These are phyloP conservation scores for Castanospermum australe DNA, from an alignment of 306 rosid genomes.

Conservation along the genomic window DNA sequence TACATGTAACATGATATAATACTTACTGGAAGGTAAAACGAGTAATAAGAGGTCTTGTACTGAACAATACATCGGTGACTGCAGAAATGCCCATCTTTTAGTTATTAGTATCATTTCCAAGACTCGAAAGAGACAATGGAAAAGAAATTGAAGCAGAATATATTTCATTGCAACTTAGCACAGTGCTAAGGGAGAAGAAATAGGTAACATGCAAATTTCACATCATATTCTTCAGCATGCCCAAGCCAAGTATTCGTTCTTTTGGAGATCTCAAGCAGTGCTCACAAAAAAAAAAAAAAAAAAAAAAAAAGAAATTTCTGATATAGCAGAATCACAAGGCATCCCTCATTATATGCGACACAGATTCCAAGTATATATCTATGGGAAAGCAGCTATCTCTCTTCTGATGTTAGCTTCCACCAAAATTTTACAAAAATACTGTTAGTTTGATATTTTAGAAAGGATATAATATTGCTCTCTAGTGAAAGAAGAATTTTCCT, in stretches of 20 bases:
- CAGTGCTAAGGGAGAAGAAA: conserved; percentile 1
- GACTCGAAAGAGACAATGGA: background rate
- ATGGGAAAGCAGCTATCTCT: background rate
- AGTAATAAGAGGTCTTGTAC: conserved; percentile 91
- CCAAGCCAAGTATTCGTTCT: background rate
- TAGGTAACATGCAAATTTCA: background rate
- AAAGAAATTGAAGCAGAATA: background rate
- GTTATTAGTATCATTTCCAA: conserved; percentile 7
- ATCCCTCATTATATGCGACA: conserved; percentile 6
- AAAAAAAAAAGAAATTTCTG: no score
- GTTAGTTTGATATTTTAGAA: background rate
- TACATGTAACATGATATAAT: conserved; percentile 2
- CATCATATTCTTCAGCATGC: background rate
- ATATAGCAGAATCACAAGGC: conserved; percentile 13
- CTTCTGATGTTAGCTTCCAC: background rate
- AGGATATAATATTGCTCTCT: background rate
- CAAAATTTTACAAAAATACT: background rate
- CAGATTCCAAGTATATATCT: background rate
- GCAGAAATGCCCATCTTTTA: conserved; percentile 36
- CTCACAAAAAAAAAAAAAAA: no score
- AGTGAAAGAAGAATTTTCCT: background rate
- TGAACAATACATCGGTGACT: conserved; percentile 93
- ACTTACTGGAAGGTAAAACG: conserved; percentile 94
- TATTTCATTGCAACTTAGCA: background rate
- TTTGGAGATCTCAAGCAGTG: no score